Percentiles rank a stretch among this genome's conserved stretches.
Conservation (phyloP, 2,329 filamentous ascomycete species). For the Westerdykella ornata region DNA sequence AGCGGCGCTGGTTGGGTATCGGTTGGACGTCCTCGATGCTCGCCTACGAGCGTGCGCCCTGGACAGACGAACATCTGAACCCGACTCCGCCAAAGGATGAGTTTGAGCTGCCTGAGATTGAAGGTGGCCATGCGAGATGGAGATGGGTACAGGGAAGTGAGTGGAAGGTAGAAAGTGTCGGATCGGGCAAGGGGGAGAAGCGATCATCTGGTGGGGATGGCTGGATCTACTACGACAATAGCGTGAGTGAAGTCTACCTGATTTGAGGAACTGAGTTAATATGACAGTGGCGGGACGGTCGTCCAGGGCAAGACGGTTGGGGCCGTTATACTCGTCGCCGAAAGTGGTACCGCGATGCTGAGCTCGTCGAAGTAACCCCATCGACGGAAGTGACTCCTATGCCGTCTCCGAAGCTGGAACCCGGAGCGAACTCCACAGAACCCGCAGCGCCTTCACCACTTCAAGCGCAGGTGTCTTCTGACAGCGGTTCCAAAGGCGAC, state of each 20-base stretch:
- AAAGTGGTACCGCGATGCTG: slow-evolving; percentile 95
- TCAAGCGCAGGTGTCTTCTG: neutral
- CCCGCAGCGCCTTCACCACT: slow-evolving; percentile 8
- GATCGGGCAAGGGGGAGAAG: slow-evolving; percentile 35
- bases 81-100: slow-evolving; percentile 66
- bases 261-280: slow-evolving; percentile 9
- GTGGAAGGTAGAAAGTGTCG: slow-evolving; percentile 77
- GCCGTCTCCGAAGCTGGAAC: slow-evolving; percentile 35
- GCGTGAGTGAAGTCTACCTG: slow-evolving; percentile 48
- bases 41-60: slow-evolving; percentile 79
- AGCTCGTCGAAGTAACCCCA: slow-evolving; percentile 69
- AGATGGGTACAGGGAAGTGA: slow-evolving; percentile 78
- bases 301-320: slow-evolving; percentile 82
- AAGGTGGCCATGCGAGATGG: slow-evolving; percentile 58
- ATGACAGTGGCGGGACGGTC: slow-evolving; percentile 76
- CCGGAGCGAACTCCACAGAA: slow-evolving; percentile 22
- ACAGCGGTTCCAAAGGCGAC: neutral
- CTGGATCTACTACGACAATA: slow-evolving; percentile 98
- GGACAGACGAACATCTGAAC: slow-evolving; percentile 96
- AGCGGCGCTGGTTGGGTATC: slow-evolving; percentile 87
- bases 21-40: slow-evolving; percentile 93
- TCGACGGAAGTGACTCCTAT: slow-evolving; percentile 42
- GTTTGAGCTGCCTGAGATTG: slow-evolving; percentile 62
- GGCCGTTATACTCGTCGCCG: slow-evolving; percentile 84
- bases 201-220: too few species aligned